Evolutionary conservation across 768 basidiomycete species (phyloP), one percentile per base, ranked within the genome.

Genomic region (Pleurotus sapidus): DNA sequence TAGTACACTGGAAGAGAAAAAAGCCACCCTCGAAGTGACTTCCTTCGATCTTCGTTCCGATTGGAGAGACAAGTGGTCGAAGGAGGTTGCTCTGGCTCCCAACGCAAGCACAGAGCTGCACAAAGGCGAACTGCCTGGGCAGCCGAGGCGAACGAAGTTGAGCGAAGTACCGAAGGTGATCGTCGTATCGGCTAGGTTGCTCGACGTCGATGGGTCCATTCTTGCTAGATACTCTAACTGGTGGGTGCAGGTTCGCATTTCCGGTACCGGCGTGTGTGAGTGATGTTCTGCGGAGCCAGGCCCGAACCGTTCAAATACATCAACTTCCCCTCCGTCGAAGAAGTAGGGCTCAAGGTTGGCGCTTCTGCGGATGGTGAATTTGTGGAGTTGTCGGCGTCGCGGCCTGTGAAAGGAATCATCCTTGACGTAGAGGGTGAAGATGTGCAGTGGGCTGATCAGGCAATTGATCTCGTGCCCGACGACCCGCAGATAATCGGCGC

Each of bases 271-370:
- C 15, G 34, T 24, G 9, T 34, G 30, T 34, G 30, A 34, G 9
- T 34, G 30, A 34, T 34, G 8, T 11, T 34, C 30, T 34, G 30
- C 30, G 30, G 30, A 49, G 55, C 58, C 50, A 95, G 95, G 95
- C 94, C 94, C 11, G 93, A 95, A 70, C 95, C 95, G 15, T 97
- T 88, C 79, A 97, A 97, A 72, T 95, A 84, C 72, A 86, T 97
- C 70, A 74, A 81, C 55, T 95, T 95, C 78, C 92, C 93, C 34
- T 64, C 82, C 9, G 69, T 78, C 27, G 70, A 77, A 55, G 80
- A 83, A 53, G 68, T 89, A 50, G 84, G 82, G 11, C 78, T 97
- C 55, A 72, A 76, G 55, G 78, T 86, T 60, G 70, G 65, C 8
- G 74, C 82, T 5, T 70, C 68, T 34, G 55, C 67, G 11, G 84